A percentile compares a stretch with the other conserved stretches of the same genome.
Evolutionary conservation across 2,329 filamentous ascomycete species (phyloP).

Genomic region (Ophiocordyceps camponoti-saundersi): DNA sequence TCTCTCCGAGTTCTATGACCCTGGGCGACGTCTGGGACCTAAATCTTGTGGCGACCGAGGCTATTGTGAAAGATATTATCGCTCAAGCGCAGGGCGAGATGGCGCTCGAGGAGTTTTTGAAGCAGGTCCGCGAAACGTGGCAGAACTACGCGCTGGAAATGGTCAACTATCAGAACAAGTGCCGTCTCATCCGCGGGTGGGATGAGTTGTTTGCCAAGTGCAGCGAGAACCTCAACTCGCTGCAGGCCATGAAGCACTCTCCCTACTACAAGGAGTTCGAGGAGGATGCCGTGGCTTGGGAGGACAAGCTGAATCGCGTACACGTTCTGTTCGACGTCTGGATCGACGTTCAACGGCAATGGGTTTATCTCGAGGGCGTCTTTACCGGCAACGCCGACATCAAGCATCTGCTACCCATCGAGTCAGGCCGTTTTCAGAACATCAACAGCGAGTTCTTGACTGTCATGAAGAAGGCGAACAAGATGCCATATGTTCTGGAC

Average conservation of each 20-base stretch:
- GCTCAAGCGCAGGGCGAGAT: slow-evolving; percentile 94
- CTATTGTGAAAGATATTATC: slow-evolving; percentile 82
- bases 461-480: slow-evolving; percentile 99
- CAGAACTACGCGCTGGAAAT: slow-evolving; percentile 87
- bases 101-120: slow-evolving; percentile 93
- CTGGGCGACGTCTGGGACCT: slow-evolving; percentile 99
- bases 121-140: slow-evolving; percentile 93
- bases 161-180: slow-evolving; percentile 96
- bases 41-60: slow-evolving; percentile 73
- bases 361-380: slow-evolving; percentile 97
- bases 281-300: slow-evolving; percentile 90
- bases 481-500: slow-evolving; percentile 87
- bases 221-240: slow-evolving; percentile 90
- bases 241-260: slow-evolving; percentile 97
- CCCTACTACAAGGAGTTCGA: slow-evolving; percentile 99
- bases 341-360: slow-evolving; percentile 99
- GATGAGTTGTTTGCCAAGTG: slow-evolving; percentile 97
- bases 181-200: slow-evolving; percentile 90
- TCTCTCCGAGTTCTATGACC: slow-evolving; percentile 86
- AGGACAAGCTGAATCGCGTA: slow-evolving; percentile 93
- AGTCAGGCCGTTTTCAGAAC: slow-evolving; percentile 94
- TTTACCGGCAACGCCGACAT: slow-evolving; percentile 98
- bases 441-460: slow-evolving; percentile 98
- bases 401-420: slow-evolving; percentile 90
- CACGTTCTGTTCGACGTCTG: slow-evolving; percentile 98